Conservation (phyloP, 192 early-diverging fungal genomes). For the Coemansia biformis region DNA sequence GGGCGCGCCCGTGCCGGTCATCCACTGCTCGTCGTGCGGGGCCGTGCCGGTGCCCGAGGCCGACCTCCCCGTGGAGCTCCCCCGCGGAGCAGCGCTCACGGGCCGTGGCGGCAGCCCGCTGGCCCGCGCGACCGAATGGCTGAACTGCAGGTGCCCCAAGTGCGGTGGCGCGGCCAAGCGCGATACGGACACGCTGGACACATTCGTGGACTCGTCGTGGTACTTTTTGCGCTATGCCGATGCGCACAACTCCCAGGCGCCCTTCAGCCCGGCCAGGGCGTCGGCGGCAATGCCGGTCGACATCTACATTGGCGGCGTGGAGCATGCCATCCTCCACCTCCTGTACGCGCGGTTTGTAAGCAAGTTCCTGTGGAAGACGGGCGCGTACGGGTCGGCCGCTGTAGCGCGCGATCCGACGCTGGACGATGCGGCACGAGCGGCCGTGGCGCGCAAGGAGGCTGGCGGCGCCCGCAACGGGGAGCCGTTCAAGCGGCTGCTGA, state of each 20-base stretch:
- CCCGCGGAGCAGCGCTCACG: slow-evolving; percentile 54
- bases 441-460: slow-evolving; percentile 29
- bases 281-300: slow-evolving; percentile 73
- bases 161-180: slow-evolving; percentile 66
- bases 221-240: slow-evolving; percentile 88
- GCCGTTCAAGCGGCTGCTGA: slow-evolving; percentile 79
- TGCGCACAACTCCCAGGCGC: slow-evolving; percentile 57
- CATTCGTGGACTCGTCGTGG: slow-evolving; percentile 97
- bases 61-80: slow-evolving; percentile 74
- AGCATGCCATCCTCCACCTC: slow-evolving; percentile 91
- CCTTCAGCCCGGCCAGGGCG: slow-evolving; percentile 52
- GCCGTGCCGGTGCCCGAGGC: slow-evolving; percentile 75
- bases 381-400: slow-evolving; percentile 27
- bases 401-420: not conserved
- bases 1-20: slow-evolving; percentile 94
- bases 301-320: slow-evolving; percentile 90
- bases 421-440: slow-evolving; percentile 5
- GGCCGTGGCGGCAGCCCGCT: slow-evolving; percentile 70
- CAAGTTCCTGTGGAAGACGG: slow-evolving; percentile 71
- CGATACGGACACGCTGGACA: slow-evolving; percentile 95
- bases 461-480: slow-evolving; percentile 57
- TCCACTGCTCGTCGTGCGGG: slow-evolving; percentile 80
- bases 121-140: slow-evolving; percentile 58
- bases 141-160: slow-evolving; percentile 70
- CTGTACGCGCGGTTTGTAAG: slow-evolving; percentile 88